These are phyloP conservation scores for Trypanosoma scelopori DNA, from an alignment of 208 protist genomes.

Conservation along the genomic window DNA sequence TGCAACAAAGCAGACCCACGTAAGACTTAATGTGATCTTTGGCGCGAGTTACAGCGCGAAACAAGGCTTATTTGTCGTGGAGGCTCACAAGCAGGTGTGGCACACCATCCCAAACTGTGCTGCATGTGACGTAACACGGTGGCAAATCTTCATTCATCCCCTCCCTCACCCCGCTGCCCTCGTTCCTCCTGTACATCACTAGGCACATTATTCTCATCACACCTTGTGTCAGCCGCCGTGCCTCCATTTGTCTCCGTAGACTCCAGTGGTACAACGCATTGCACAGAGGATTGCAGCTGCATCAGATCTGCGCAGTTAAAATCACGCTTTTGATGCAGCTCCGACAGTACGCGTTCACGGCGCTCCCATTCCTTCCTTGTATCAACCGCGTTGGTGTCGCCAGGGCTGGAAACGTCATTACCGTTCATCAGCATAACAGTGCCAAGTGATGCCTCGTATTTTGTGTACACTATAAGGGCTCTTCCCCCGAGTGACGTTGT, in stretches of 20 bases:
- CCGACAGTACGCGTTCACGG: constrained; percentile 7
- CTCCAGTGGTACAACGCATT: constrained; percentile 6
- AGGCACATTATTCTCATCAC: constrained; percentile 5
- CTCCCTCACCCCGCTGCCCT: constrained; percentile 19
- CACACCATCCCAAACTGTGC: background rate
- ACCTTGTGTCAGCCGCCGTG: background rate
- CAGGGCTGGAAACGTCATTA: background rate
- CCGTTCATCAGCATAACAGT: background rate
- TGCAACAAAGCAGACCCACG: too few species aligned
- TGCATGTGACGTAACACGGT: constrained; percentile 21
- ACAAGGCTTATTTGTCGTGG: too few species aligned
- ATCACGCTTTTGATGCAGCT: constrained; percentile 27
- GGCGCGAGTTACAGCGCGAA: too few species aligned
- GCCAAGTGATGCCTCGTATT: constrained; percentile 21
- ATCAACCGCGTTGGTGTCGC: background rate
- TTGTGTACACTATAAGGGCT: constrained; percentile 30
- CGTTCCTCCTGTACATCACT: constrained; percentile 30
- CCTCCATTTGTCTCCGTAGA: background rate
- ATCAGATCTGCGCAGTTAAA: constrained; percentile 29
- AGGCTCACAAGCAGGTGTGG: too few species aligned
- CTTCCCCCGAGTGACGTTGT: constrained; percentile 21
- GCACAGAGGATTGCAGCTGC: constrained; percentile 14
- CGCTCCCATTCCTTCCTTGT: background rate
- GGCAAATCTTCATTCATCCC: constrained; percentile 33
- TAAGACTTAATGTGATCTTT: too few species aligned